A percentile compares a stretch with the other conserved stretches of the same genome.
phyloP scores from a whole-genome alignment of 2,329 filamentous ascomycete genomes.

The Rugonectria rugulosa region DNA sequence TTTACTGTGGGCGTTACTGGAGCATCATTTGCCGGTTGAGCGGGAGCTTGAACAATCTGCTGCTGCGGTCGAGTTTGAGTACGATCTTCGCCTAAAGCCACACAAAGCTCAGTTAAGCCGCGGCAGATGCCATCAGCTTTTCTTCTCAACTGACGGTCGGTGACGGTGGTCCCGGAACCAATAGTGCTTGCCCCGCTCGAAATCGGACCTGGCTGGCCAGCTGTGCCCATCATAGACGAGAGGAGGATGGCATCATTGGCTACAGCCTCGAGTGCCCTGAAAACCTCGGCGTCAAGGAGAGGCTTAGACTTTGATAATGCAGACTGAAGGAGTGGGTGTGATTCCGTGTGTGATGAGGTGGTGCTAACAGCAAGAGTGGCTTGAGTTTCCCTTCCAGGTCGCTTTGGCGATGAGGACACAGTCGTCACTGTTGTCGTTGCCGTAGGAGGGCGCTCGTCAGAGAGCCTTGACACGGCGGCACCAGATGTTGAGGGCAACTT shows the following conservation, averaged over 20 bases:
- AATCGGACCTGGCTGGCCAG: conserved; percentile 72
- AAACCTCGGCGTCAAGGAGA: conserved; percentile 75
- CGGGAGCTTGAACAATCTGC: conserved; percentile 25
- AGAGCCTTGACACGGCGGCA: conserved; percentile 76
- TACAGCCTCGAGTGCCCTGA: conserved; percentile 79
- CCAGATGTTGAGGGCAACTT: conserved; percentile 85
- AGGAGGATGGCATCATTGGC: conserved; percentile 83
- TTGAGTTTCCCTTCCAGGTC: conserved; percentile 46
- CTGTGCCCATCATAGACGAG: conserved; percentile 77
- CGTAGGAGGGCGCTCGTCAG: conserved; percentile 84
- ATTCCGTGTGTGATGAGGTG: conserved; percentile 58
- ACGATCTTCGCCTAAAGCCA: conserved; percentile 76
- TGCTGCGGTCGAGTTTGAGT: conserved; percentile 45
- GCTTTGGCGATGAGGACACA: conserved; percentile 87
- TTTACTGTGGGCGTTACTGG: conserved; percentile 55
- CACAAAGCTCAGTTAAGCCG: conserved; percentile 88
- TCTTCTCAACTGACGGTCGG: conserved; percentile 85
- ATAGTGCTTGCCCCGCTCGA: conserved; percentile 72
- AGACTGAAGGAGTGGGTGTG: conserved; percentile 80
- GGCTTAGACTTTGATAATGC: conserved; percentile 81
- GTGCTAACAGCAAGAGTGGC: conserved; percentile 49
- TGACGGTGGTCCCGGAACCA: conserved; percentile 61
- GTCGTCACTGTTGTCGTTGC: conserved; percentile 92
- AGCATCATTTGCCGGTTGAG: conserved; percentile 30
- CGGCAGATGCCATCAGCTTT: conserved; percentile 95